Conservation (phyloP, 257 asterid genomes). For the Solanum sparsipilum region DNA sequence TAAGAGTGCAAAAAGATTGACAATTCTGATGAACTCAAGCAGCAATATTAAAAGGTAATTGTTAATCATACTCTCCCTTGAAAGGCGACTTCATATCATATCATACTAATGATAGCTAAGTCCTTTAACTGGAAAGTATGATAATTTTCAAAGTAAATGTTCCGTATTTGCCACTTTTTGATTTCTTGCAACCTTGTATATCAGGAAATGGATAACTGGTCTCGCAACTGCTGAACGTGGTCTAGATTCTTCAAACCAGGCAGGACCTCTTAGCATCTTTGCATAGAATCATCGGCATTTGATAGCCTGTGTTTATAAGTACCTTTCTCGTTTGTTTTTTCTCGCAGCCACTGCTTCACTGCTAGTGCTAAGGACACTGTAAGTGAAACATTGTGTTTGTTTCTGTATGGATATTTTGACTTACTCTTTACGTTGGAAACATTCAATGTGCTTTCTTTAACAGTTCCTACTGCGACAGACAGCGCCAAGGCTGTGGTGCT, state of each 20-base stretch:
- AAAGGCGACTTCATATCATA: background rate
- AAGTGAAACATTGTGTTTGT: background rate
- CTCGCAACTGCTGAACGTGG: slow-evolving; percentile 68
- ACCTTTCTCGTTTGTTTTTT: background rate
- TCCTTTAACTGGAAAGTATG: background rate
- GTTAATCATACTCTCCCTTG: background rate
- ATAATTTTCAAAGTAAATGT: background rate
- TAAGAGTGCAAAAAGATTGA: slow-evolving; percentile 65
- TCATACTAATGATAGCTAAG: background rate
- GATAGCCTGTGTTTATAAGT: background rate
- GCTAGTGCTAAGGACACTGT: background rate
- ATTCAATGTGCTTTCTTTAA: background rate
- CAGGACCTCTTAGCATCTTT: slow-evolving; percentile 65
- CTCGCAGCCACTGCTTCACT: background rate
- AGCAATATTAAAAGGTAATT: slow-evolving; percentile 46
- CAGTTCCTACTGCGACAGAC: background rate
- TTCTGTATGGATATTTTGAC: background rate
- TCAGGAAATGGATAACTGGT: slow-evolving; percentile 71
- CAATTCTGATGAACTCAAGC: slow-evolving; percentile 43
- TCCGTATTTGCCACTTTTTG: background rate
- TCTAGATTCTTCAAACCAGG: slow-evolving; percentile 68
- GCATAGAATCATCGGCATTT: slow-evolving; percentile 22
- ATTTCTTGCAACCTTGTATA: slow-evolving; percentile 3
- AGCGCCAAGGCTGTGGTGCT: background rate
- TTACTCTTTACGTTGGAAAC: background rate